A percentile compares a stretch with the other conserved stretches of the same genome.
Evolutionary conservation across 164 flowering plant genomes (phyloP).

Genomic region (Brasenia schreberi): DNA sequence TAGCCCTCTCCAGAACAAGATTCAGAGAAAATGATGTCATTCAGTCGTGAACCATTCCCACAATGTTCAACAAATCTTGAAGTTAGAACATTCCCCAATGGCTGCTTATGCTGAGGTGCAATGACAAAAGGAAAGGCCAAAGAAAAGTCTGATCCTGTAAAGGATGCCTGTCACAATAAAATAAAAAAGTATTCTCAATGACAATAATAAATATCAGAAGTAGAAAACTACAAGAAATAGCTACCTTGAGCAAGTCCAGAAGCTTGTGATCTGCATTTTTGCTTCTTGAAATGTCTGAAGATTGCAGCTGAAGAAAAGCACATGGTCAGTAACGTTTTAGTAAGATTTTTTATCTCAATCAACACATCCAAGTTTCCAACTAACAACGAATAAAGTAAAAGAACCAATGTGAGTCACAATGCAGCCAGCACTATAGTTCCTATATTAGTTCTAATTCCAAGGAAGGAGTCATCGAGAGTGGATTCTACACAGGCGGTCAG

Average conservation of each 20-base stretch:
- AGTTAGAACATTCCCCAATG: conserved; percentile 49
- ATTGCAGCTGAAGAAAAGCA: conserved; percentile 36
- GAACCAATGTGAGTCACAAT: not conserved
- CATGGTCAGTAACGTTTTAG: not conserved
- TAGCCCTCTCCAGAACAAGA: conserved; percentile 46
- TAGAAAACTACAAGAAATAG: not conserved
- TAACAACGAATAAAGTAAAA: not conserved
- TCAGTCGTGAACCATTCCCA: conserved; percentile 26
- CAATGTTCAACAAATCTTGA: conserved; percentile 53
- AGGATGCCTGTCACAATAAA: conserved; percentile 35
- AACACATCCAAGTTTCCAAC: not conserved
- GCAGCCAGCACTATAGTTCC: not conserved
- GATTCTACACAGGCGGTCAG: too few relatives aligned
- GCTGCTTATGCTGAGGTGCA: conserved; percentile 31
- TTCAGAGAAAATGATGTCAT: conserved; percentile 35
- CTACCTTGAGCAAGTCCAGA: conserved; percentile 61
- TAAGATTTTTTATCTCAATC: too few relatives aligned
- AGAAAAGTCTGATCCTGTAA: conserved; percentile 54
- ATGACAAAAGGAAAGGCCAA: conserved; percentile 80
- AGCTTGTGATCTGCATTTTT: conserved; percentile 37
- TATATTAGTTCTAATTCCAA: too few relatives aligned
- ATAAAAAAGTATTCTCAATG: not conserved
- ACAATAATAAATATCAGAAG: not conserved
- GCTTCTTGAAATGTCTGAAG: conserved; percentile 35
- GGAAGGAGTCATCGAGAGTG: too few relatives aligned